Evolutionary conservation across 2,329 filamentous ascomycete species (phyloP), one percentile per base, ranked within the genome.

Genomic region (Conoideocrella luteorostrata): DNA sequence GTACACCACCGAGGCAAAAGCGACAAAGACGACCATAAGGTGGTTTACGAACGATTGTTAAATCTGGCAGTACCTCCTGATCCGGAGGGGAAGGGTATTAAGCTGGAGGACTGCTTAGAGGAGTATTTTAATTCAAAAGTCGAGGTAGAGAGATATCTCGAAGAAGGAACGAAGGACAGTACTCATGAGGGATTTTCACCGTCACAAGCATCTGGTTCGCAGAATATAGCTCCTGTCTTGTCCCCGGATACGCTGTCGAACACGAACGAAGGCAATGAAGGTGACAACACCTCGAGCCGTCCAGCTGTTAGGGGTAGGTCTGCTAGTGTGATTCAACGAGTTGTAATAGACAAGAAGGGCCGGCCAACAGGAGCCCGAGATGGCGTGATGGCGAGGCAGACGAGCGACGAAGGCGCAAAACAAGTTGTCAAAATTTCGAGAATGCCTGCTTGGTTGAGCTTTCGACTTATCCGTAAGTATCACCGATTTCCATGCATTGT

Each of bases 391-490:
- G 59, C 70, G 32, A 65, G 69, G 48, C 68, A 61, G 60, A 65
- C 52, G 62, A 69, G 55, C 62, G 60, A 52, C 59, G 72, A 58
- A 63, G 70, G 53, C 9, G 76, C 74, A 11, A 72, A 68, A n/a
- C n/a, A n/a, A 2, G 70, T 73, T 45, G 72, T 68, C 52, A 95
- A 91, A 58, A 90, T 95, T 55, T 86, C 97, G 12, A 83, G 91
- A 46, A 95, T 97, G 70, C 91, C 91, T 29, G 93, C 93, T 2
- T 97, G 90, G 89, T 91, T 96, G 57, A 95, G 97, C 58, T 97
- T 96, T 66, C 88, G 86, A 56, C 70, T 97, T 21, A 88, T 96
- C 55, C 90, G 86, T 89, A 69, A 67, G 85, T 73, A 55, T 49
- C 42, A 42, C 7, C 42, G 43, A 37, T n/a, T n/a, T n/a, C n/a